phyloP scores from a whole-genome alignment of 768 basidiomycete species.

The Gloeophyllum trabeum region DNA sequence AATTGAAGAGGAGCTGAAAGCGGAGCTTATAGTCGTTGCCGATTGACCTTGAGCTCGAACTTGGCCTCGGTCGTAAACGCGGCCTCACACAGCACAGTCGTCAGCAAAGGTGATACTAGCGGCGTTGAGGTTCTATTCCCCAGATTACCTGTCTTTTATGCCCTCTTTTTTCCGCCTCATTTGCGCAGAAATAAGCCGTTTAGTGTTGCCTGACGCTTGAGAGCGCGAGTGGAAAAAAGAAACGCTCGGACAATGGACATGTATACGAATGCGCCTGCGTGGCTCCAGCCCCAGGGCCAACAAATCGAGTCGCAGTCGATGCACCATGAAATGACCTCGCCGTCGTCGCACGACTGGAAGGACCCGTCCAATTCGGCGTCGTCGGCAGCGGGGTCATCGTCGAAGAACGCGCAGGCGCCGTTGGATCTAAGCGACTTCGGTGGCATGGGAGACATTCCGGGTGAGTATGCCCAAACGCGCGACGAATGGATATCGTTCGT shows the following conservation, averaged over 20 bases:
- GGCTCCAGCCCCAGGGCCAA: constrained; percentile 23
- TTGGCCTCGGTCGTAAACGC: constrained; percentile 16
- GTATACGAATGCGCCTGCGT: constrained; percentile 29
- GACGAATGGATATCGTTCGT: not conserved
- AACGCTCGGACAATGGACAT: constrained; percentile 26
- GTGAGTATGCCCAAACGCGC: constrained; percentile 19
- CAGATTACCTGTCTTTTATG: no score
- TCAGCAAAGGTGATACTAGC: constrained; percentile 5
- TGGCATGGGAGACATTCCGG: constrained; percentile 28
- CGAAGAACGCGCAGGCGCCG: constrained; percentile 17
- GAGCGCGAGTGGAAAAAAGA: constrained; percentile 29
- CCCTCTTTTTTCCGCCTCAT: constrained; percentile 19
- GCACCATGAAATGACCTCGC: constrained; percentile 11
- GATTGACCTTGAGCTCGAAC: constrained; percentile 16
- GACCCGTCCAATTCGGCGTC: constrained; percentile 20
- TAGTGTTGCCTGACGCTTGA: constrained; percentile 32
- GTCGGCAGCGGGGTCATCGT: constrained; percentile 16
- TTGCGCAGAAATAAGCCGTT: constrained; percentile 34
- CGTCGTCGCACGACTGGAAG: constrained; percentile 16
- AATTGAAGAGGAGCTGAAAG: constrained; percentile 8
- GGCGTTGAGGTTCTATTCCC: not conserved
- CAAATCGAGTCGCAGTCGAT: constrained; percentile 7
- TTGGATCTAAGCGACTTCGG: constrained; percentile 33
- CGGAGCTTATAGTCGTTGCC: constrained; percentile 15
- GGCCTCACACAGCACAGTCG: constrained; percentile 6